Evolutionary conservation across 2,329 filamentous ascomycete genomes (phyloP).

Genomic region (Colletotrichum simmondsii): DNA sequence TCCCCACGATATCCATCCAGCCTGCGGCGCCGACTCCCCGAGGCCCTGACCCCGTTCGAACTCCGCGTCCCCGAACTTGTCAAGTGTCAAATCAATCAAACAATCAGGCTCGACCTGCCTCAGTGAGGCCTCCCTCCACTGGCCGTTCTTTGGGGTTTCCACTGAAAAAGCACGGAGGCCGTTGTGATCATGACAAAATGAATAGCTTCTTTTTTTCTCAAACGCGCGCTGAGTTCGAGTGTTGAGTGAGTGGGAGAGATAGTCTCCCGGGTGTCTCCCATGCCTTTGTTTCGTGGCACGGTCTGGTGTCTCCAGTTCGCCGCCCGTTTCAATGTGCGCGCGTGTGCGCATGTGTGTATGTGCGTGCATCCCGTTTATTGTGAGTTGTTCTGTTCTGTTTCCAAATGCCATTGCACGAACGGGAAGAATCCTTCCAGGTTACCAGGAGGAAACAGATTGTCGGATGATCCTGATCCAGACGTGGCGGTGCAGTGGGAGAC

Average conservation of each 20-base stretch:
- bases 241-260: neutral
- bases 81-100: neutral
- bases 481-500: neutral
- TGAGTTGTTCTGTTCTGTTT: neutral
- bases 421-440: neutral
- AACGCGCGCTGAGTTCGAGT: neutral
- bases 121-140: neutral
- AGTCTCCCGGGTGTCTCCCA: slow-evolving; percentile 6
- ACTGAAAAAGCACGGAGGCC: slow-evolving; percentile 13
- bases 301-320: neutral
- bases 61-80: neutral
- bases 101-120: neutral
- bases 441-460: neutral
- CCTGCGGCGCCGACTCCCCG: too few species aligned
- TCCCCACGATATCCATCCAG: neutral
- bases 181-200: slow-evolving; percentile 5
- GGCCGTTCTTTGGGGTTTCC: neutral
- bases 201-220: too few species aligned
- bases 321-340: neutral
- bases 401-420: neutral
- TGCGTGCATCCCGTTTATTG: neutral
- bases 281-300: slow-evolving; percentile 15
- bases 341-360: neutral
- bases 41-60: neutral
- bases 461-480: neutral